Evolutionary conservation across 768 basidiomycete genomes (phyloP), one percentile per base, ranked within the genome.

Genomic region (Gautieria morchelliformis): DNA sequence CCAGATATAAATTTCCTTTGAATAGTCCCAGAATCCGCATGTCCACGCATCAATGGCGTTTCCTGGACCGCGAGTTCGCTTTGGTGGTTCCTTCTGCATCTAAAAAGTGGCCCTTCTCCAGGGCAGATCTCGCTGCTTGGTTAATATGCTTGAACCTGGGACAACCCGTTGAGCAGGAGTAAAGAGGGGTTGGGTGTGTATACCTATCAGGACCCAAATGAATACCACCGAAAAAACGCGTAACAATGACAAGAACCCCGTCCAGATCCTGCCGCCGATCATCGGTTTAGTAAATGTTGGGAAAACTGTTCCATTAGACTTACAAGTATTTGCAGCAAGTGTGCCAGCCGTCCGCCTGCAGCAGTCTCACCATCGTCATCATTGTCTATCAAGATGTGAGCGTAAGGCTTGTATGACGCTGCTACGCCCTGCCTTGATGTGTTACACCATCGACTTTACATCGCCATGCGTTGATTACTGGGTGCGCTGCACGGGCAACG

Each of bases 341-440:
- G 94, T 0, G 91, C 91, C 20, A 98, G 71, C 17, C 95, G 80
- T 44, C 87, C 84, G 5, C 95, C 95, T 19, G 95, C 95, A 1
- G 91, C 93, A 0, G 87, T 84, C 72, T 99, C 95, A 1, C 93
- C 91, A 58, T 97, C 89, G 59, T 98, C 94, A 57, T 94, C 91
- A 58, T 96, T 94, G 65, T 97, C 94, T 92, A 47, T 27, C 33
- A 45, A 33, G 20, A 17, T 37, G 33, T 60, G 12, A 57, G 42
- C 22, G 27, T 22, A 14, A 17, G n/a, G 33, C 50, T 24, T 44
- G 7, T 17, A 54, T 51, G 45, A 30, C n/a, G 11, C 15, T 11
- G 19, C 42, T 30, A 39, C 41, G 44, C 60, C 71, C 32, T 62
- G 85, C 88, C 89, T 78, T 90, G 87, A 68, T 91, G 85, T 52